Conservation (phyloP, 2,329 filamentous ascomycete species). For the Chaetomium sp. region DNA sequence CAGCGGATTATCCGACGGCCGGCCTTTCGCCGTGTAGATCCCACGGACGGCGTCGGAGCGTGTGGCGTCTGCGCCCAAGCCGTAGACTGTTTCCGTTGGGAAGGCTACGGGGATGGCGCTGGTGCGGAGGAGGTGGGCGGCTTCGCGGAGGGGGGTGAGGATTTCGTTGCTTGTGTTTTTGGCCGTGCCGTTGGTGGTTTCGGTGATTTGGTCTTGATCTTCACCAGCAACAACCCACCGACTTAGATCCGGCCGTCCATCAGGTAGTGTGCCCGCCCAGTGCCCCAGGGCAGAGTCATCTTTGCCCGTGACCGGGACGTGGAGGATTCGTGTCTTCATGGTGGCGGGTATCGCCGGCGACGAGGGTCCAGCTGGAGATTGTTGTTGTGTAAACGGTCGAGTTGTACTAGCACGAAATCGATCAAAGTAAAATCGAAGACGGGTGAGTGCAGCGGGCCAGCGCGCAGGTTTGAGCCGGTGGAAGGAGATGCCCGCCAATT, state of each 20-base stretch:
- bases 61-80: conserved; percentile 91
- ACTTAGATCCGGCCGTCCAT: conserved; percentile 27
- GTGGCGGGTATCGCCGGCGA: background rate
- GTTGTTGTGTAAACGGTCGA: conserved; percentile 3
- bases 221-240: conserved; percentile 31
- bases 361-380: background rate
- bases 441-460: conserved; percentile 15
- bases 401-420: conserved; percentile 5
- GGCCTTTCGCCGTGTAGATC: conserved; percentile 87
- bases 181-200: conserved; percentile 6
- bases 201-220: conserved; percentile 24
- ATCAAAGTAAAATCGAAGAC: background rate
- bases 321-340: conserved; percentile 26
- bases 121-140: conserved; percentile 58
- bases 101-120: conserved; percentile 80
- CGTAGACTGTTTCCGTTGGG: conserved; percentile 96
- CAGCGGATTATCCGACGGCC: conserved; percentile 89
- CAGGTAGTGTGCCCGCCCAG: conserved; percentile 12
- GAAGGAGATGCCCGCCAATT: conserved; percentile 9
- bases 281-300: conserved; percentile 13
- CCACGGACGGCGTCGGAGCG: conserved; percentile 74
- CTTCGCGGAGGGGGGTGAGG: conserved; percentile 47
- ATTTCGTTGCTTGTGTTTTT: too few species aligned
- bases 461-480: conserved; percentile 10
- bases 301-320: conserved; percentile 20